These are phyloP conservation scores for Selaginella moellendorffii DNA, from an alignment of 75 land plant species.

Conservation along the genomic window DNA sequence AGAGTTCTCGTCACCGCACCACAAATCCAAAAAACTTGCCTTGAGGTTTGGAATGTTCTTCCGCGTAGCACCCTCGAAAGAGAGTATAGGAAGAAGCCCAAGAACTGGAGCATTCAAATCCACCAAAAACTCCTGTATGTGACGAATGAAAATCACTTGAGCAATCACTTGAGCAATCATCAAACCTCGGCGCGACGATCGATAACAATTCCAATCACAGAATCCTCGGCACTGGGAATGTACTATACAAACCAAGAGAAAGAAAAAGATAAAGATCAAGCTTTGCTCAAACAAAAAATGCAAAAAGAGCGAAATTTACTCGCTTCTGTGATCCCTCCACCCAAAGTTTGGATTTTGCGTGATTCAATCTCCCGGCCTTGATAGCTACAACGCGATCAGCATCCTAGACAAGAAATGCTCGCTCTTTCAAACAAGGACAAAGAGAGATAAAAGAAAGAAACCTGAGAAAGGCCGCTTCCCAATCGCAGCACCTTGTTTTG, in stretches of 20 bases:
- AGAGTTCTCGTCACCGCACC: not conserved
- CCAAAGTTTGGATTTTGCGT: constrained; percentile 71
- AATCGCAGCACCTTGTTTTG: not conserved
- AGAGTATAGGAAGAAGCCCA: constrained; percentile 69
- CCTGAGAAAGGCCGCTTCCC: not conserved
- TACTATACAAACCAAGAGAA: constrained; percentile 32
- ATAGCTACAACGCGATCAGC: constrained; percentile 46
- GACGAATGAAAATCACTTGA: too few species aligned
- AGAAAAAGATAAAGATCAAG: not conserved
- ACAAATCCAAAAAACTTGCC: constrained; percentile 24
- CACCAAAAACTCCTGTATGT: constrained; percentile 50
- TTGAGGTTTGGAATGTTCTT: constrained; percentile 81
- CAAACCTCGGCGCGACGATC: constrained; percentile 70
- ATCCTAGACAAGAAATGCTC: constrained; percentile 34
- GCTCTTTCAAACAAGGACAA: not conserved
- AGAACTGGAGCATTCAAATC: constrained; percentile 71
- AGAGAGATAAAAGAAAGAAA: not conserved
- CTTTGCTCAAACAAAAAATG: not conserved
- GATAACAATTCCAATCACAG: constrained; percentile 69
- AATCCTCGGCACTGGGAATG: constrained; percentile 61
- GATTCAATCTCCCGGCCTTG: constrained; percentile 52
- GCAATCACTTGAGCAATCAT: too few species aligned
- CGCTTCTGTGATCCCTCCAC: constrained; percentile 90
- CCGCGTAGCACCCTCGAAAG: constrained; percentile 95
- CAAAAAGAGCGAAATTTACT: constrained; percentile 28